phyloP scores from a whole-genome alignment of 352 stramenopile genomes.

The Globisporangium mamillatum region DNA sequence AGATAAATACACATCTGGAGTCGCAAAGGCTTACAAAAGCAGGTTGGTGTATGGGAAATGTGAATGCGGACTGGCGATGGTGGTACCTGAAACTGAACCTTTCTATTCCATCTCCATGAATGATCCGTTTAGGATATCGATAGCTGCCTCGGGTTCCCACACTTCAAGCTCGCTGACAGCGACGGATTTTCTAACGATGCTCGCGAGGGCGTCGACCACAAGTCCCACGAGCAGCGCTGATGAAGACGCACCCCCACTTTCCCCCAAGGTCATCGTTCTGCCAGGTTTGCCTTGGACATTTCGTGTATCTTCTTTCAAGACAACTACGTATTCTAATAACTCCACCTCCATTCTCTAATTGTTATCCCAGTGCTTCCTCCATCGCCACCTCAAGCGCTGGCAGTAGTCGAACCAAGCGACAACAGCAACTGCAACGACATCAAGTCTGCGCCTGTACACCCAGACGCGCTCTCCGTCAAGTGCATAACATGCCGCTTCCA shows the following conservation, averaged over 20 bases:
- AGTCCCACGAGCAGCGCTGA: conserved; percentile 7
- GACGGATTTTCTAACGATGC: conserved; percentile 45
- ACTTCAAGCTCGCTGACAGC: conserved; percentile 35
- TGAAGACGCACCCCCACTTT: conserved; percentile 2
- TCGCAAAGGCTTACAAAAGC: conserved; percentile 63
- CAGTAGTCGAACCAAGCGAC: not conserved
- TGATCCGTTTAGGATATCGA: conserved; percentile 28
- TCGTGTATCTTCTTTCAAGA: not conserved
- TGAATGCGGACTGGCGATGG: not conserved
- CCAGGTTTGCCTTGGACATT: conserved; percentile 5
- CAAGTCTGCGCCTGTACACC: conserved; percentile 1
- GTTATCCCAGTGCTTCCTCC: not conserved
- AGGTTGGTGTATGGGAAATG: conserved; percentile 18
- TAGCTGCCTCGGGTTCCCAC: conserved; percentile 18
- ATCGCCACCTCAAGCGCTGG: not conserved
- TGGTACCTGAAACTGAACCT: not conserved
- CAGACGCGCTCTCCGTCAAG: conserved; percentile 39
- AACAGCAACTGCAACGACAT: conserved; percentile 3
- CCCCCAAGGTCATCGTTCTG: not conserved
- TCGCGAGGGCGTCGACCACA: conserved; percentile 14
- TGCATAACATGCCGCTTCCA: conserved; percentile 65
- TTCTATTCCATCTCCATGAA: not conserved
- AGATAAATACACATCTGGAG: conserved; percentile 64
- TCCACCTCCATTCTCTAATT: conserved; percentile 8
- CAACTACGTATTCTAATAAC: not conserved